Conservation (phyloP, 2,329 filamentous ascomycete species). For the Scopulariopsis brevicaulis region DNA sequence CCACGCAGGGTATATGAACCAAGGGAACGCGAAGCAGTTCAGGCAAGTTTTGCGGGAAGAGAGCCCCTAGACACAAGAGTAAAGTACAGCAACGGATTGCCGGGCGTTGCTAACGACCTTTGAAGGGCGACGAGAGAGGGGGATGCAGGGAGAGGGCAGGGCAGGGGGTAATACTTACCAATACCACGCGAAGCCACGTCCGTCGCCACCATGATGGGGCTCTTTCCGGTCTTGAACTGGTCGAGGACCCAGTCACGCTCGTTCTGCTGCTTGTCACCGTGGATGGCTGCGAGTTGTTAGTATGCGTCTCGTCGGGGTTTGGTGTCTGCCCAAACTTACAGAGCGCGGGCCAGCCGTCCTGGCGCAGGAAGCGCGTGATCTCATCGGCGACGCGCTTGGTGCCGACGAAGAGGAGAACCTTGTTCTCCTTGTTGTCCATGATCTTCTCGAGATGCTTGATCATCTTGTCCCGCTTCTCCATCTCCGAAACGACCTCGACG, state of each 20-base stretch:
- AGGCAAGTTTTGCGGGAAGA: conserved; percentile 83
- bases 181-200: conserved; percentile 99
- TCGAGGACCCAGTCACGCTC: conserved; percentile 99
- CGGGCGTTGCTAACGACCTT: conserved; percentile 14
- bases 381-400: conserved; percentile 96
- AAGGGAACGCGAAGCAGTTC: conserved; percentile 70
- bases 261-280: conserved; percentile 98
- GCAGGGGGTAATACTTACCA: conserved; percentile 69
- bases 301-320: neutral
- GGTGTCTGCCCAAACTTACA: conserved; percentile 47
- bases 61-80: conserved; percentile 84
- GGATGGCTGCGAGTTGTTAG: conserved; percentile 56
- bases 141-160: conserved; percentile 30
- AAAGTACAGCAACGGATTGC: conserved; percentile 55
- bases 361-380: conserved; percentile 92
- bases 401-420: conserved; percentile 87
- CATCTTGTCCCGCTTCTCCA: conserved; percentile 97
- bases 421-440: conserved; percentile 94
- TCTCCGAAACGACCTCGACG: conserved; percentile 89
- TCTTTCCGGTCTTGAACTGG: conserved; percentile 99
- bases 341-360: conserved; percentile 94
- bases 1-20: conserved; percentile 64
- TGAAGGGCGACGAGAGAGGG: conserved; percentile 29
- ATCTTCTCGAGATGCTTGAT: conserved; percentile 95
- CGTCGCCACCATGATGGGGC: conserved; percentile 99